Evolutionary conservation across 148 eudicot species (phyloP), one percentile per base, ranked within the genome.

Genomic region (Spergularia marina): DNA sequence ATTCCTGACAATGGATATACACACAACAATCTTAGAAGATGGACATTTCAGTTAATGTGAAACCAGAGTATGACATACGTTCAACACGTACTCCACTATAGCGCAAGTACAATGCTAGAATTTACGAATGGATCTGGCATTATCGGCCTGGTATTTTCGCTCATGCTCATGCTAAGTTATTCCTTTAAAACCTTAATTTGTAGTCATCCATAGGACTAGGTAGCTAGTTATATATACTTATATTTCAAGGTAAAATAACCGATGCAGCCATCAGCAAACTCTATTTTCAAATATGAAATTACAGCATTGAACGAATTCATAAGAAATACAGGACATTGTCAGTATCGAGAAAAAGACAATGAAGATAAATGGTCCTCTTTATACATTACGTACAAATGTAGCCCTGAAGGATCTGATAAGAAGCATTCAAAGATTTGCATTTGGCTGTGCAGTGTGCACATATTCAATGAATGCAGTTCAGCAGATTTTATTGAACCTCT

Each of bases 1-100:
- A 86, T 73, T 94, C 98, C 98, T 94, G 89, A 76, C 39, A 59
- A 62, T 15, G 60, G 14, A 64, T 40, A 6, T 13, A 13, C 60
- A 44, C 4, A 40, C 34, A 15, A 4, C 41, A 62, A 5, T 62
- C 25, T 62, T 63, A 66, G 20, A 39, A 64, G 4, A 30, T 25
- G 6, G 13, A 12, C 51, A 15, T 36, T 39, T 39, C 6, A 15
- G 49, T 39, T 63, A 30, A 64, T 61, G 40, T 60, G 60, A 44
- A 25, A 65, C 34, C 36, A 40, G 63, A 39, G 40, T 16, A 64
- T 20, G 12, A 18, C 49, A 39, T 65, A 40, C 51, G 8, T 65
- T 64, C 47, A 13, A 13, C 7, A 3, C 40, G 54, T 12, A 60
- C 65, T 39, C 15, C 2, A 59, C 30, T 11, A 10, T 40, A 12